Evolutionary conservation across 768 basidiomycete species (phyloP).

Genomic region (Termitomyces sp.): DNA sequence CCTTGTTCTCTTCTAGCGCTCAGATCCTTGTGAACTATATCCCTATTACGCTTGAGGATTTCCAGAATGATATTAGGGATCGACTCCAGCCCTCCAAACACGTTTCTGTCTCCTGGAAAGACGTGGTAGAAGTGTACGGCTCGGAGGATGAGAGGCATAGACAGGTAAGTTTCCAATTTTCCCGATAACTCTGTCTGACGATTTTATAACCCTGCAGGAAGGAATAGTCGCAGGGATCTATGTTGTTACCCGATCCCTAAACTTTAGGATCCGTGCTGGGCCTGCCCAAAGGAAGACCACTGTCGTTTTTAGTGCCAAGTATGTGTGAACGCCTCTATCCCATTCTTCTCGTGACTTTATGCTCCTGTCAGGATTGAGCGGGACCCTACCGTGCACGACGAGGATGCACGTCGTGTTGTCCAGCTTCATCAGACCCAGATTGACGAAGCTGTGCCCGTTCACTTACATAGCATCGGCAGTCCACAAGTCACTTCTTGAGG

Average conservation of each 20-base stretch:
- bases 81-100: conserved; percentile 15
- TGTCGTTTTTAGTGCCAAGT: background rate
- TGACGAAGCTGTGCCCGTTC: background rate
- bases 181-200: background rate
- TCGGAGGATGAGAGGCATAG: background rate
- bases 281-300: background rate
- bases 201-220: conserved; percentile 14
- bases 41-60: conserved; percentile 15
- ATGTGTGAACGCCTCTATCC: background rate
- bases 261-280: conserved; percentile 32
- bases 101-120: conserved; percentile 27
- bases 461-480: background rate
- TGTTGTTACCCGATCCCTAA: conserved; percentile 30
- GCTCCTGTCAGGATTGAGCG: background rate
- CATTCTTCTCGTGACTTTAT: background rate
- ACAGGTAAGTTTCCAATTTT: conserved; percentile 3
- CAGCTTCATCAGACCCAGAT: background rate
- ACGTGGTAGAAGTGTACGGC: conserved; percentile 24
- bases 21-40: conserved; percentile 29
- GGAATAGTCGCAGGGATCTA: conserved; percentile 34
- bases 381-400: background rate
- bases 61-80: conserved; percentile 19
- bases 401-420: background rate
- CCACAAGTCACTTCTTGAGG: background rate
- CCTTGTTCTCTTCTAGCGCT: conserved; percentile 24